Evolutionary conservation across 78 protist genomes (phyloP), one percentile per base, ranked within the genome.

Genomic region (Tieghemostelium lacteum): DNA sequence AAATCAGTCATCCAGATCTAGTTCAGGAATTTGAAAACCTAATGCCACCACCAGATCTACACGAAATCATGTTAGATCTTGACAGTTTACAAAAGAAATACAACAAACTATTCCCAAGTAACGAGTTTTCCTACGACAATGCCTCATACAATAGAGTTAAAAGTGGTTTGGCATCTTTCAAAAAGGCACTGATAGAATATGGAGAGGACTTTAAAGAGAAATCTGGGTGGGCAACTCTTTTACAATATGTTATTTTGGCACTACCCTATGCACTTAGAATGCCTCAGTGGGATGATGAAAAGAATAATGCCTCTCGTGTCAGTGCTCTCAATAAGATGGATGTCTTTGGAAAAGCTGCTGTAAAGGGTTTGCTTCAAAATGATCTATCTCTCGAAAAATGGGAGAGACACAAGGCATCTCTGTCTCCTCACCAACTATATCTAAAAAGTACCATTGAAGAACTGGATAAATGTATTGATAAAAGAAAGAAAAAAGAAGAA

Each of bases 201-300:
- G 88, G 88, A 12, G 88, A 80, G 14, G 75, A 66, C 1, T 80
- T 80, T 20, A 80, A 80, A 58, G 88, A 80, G 69, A 80, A 80
- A 31, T 36, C 31, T 36, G 88, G 76, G 6, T 80, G 88, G 88
- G 73, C 88, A 7, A 80, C 88, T 0, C 31, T 80, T 17, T 67
- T 80, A 45, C 88, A 80, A 67, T 80, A 80, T 58, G 88, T 80
- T 1, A 80, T 80, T 39, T 62, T 66, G 31, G 88, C 88, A n/a
- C 31, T 80, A 5, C 88, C 88, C 1, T 80, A 80, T 17, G 76
- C 88, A 20, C 39, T 80, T 22, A 36, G 88, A 24, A 80, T 80
- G 88, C 88, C 88, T 26, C 69, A 54, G 28, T 80, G 88, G 88
- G 88, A 80, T 52, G 88, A 80, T 20, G 88, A 80, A 37, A 80